Percentiles rank a stretch among this genome's conserved stretches.
These are phyloP conservation scores for Rubia tinctorum DNA, from an alignment of 305 asterid genomes.

Conservation along the genomic window DNA sequence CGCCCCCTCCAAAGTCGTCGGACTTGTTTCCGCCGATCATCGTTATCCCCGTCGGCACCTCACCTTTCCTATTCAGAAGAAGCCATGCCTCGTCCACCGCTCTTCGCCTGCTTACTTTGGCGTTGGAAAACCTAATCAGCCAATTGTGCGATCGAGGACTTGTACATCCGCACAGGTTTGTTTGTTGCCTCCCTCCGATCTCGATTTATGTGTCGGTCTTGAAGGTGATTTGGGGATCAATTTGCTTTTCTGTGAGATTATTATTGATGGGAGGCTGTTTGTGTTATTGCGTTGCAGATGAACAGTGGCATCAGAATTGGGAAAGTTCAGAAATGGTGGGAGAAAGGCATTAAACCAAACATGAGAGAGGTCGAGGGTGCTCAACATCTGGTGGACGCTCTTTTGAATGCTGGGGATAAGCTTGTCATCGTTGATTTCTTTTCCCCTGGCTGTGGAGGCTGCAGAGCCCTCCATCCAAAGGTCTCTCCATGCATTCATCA, in stretches of 20 bases:
- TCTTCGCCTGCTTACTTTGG: background rate
- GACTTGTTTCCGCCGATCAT: background rate
- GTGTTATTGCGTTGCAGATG: background rate
- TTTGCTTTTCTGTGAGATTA: background rate
- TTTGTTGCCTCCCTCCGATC: background rate
- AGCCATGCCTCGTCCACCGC: background rate
- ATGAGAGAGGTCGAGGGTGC: slow-evolving; percentile 39
- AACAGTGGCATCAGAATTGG: slow-evolving; percentile 17
- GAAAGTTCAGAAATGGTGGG: slow-evolving; percentile 46
- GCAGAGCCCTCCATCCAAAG: slow-evolving; percentile 53
- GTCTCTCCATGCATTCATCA: background rate
- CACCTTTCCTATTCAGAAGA: background rate
- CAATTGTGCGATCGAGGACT: background rate
- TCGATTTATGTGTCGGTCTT: background rate
- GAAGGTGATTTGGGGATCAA: background rate
- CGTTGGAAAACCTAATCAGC: background rate
- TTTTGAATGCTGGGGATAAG: slow-evolving; percentile 33
- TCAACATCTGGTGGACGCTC: slow-evolving; percentile 41
- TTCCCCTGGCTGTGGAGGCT: slow-evolving; percentile 48
- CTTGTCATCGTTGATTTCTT: slow-evolving; percentile 43
- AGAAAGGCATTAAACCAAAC: slow-evolving; percentile 39
- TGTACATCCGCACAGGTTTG: slow-evolving; percentile 4
- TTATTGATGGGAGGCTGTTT: background rate
- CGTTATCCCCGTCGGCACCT: background rate
- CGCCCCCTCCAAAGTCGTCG: background rate